Evolutionary conservation across 1,284 basidiomycete species (phyloP).

Genomic region (Spongispora temasekensis): DNA sequence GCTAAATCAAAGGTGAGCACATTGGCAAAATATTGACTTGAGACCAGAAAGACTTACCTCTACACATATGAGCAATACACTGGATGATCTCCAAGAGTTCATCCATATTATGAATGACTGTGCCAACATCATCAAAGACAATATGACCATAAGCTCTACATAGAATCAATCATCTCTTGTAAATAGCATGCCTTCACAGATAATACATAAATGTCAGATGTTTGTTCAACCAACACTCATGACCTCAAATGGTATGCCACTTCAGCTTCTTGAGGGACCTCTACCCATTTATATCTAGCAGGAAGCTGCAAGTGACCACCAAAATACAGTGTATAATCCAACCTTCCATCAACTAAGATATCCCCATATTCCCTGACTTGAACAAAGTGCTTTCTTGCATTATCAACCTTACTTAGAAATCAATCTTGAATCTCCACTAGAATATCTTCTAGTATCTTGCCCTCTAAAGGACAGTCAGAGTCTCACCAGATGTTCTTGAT

Average conservation of each 20-base stretch:
- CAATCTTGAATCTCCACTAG: neutral
- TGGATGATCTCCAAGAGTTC: neutral
- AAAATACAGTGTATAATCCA: neutral
- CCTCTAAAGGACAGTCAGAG: neutral
- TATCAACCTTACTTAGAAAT: neutral
- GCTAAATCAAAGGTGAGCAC: neutral
- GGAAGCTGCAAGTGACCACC: neutral
- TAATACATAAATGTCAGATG: too few species aligned
- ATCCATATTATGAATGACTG: neutral
- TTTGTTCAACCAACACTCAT: too few species aligned
- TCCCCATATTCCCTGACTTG: slow-evolving; percentile 4
- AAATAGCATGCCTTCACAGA: neutral
- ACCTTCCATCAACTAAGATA: neutral
- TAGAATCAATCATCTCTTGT: neutral
- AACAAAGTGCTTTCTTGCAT: slow-evolving; percentile 5
- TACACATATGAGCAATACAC: neutral
- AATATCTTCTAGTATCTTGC: slow-evolving; percentile 2
- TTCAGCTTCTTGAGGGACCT: neutral
- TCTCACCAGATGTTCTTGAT: slow-evolving; percentile 16
- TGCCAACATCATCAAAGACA: slow-evolving; percentile 9
- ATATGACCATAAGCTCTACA: neutral
- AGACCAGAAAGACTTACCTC: neutral
- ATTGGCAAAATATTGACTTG: neutral
- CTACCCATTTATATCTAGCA: neutral
- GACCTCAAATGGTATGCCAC: too few species aligned